phyloP scores from a whole-genome alignment of 75 land plant genomes.

The Sequoia sempervirens region DNA sequence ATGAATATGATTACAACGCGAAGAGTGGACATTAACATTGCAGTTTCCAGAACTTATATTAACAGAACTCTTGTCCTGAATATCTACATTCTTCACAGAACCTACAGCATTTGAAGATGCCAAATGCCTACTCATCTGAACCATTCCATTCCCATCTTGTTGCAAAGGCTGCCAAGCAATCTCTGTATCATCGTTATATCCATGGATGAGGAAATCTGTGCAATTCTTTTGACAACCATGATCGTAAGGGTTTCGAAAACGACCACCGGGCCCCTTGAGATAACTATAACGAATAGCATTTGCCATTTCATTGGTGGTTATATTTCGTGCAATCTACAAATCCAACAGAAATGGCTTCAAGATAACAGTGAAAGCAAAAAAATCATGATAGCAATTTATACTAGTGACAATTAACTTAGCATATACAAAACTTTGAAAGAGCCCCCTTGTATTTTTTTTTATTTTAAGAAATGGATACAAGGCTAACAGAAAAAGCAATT shows the following conservation, averaged over 20 bases:
- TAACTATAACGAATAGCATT: slow-evolving; percentile 70
- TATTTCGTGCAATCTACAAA: slow-evolving; percentile 69
- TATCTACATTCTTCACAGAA: slow-evolving; percentile 21
- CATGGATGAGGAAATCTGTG: slow-evolving; percentile 65
- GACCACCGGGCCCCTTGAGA: slow-evolving; percentile 67
- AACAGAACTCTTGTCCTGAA: slow-evolving; percentile 27
- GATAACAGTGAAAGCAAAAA: not conserved
- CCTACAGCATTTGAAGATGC: slow-evolving; percentile 22
- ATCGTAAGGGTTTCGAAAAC: slow-evolving; percentile 77
- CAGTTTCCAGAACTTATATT: slow-evolving; percentile 20
- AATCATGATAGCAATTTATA: not conserved
- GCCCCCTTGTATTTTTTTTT: too few species aligned
- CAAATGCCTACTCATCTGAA: slow-evolving; percentile 31
- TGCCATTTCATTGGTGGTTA: slow-evolving; percentile 90
- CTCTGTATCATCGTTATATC: slow-evolving; percentile 69
- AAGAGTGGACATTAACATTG: slow-evolving; percentile 23
- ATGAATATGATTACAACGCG: slow-evolving; percentile 36
- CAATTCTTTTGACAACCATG: slow-evolving; percentile 73
- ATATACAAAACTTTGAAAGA: not conserved
- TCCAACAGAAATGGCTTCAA: not conserved
- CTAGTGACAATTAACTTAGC: not conserved
- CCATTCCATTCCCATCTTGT: slow-evolving; percentile 42
- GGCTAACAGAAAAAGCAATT: too few species aligned
- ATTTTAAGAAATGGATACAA: too few species aligned
- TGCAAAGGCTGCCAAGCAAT: slow-evolving; percentile 18